These are phyloP conservation scores for Pholiota adiposa DNA, from an alignment of 1,284 basidiomycete species.

Conservation along the genomic window DNA sequence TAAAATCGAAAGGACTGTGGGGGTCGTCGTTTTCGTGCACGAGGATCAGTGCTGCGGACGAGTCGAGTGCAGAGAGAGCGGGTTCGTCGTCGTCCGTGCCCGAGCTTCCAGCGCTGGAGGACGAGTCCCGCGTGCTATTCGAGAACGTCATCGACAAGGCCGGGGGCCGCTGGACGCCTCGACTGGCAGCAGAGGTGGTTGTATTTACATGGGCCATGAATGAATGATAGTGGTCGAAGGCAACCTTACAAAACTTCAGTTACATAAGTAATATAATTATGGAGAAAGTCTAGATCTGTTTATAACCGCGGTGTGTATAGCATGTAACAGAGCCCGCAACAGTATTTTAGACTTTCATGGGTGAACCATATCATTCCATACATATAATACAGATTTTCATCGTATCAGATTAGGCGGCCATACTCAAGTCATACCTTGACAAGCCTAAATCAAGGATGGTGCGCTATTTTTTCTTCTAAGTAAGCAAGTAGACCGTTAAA, in stretches of 20 bases:
- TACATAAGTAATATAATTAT: neutral
- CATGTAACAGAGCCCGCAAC: no score
- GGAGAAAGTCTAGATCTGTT: neutral
- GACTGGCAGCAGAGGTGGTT: conserved; percentile 14
- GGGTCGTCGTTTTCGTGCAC: conserved; percentile 56
- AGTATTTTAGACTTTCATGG: no score
- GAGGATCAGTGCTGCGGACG: conserved; percentile 59
- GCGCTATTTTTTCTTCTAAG: no score
- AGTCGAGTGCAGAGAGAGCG: conserved; percentile 31
- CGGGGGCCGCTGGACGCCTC: conserved; percentile 18
- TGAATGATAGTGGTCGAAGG: conserved; percentile 12
- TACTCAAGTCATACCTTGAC: no score
- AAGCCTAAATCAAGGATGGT: no score
- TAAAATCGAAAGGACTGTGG: conserved; percentile 48
- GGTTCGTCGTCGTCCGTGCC: conserved; percentile 23
- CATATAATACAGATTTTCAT: no score
- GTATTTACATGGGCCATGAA: conserved; percentile 20
- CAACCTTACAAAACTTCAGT: conserved; percentile 12
- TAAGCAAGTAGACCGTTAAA: no score
- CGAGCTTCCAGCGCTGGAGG: conserved; percentile 21
- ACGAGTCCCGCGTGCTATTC: conserved; percentile 12
- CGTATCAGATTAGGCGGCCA: no score
- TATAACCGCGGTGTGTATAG: no score
- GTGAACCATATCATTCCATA: no score
- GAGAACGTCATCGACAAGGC: conserved; percentile 20